Conservation (phyloP, 75 land plant genomes). For the Selaginella tamariscina region DNA sequence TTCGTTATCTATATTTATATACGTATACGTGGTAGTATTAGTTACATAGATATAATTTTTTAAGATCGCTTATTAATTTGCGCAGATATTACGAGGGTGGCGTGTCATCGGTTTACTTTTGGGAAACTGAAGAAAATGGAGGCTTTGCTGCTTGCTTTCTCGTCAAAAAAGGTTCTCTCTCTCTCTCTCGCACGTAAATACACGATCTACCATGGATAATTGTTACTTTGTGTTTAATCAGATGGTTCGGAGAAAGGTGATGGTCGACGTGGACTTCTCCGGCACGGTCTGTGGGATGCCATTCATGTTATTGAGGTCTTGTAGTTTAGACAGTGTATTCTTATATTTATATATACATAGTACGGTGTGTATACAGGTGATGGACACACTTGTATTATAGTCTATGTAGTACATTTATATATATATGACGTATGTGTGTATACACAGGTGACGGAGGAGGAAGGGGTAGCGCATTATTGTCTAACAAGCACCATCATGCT, state of each 20-base stretch:
- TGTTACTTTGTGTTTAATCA: slow-evolving; percentile 11
- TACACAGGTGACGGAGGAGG: slow-evolving; percentile 53
- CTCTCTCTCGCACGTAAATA: no score
- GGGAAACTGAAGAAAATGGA: slow-evolving; percentile 71
- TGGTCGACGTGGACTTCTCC: slow-evolving; percentile 62
- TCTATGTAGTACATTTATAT: neutral
- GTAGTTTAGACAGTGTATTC: neutral
- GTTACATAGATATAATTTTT: no score
- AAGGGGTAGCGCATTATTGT: slow-evolving; percentile 57
- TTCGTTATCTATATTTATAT: no score
- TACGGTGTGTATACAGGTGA: neutral
- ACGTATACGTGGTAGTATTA: no score
- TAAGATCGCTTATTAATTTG: neutral
- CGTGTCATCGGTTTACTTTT: slow-evolving; percentile 85
- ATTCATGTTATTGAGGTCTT: slow-evolving; percentile 81
- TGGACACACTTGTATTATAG: neutral
- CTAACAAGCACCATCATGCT: slow-evolving; percentile 91
- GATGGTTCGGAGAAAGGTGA: slow-evolving; percentile 83
- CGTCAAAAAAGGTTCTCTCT: slow-evolving; percentile 63
- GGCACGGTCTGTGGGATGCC: slow-evolving; percentile 92
- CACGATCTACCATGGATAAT: no score
- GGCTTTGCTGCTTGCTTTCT: slow-evolving; percentile 80
- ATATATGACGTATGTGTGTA: slow-evolving; percentile 14
- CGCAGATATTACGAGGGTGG: slow-evolving; percentile 95
- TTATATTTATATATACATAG: neutral